These are phyloP conservation scores for Cyphellophora attinorum DNA, from an alignment of 2,329 filamentous ascomycete species.

Conservation along the genomic window DNA sequence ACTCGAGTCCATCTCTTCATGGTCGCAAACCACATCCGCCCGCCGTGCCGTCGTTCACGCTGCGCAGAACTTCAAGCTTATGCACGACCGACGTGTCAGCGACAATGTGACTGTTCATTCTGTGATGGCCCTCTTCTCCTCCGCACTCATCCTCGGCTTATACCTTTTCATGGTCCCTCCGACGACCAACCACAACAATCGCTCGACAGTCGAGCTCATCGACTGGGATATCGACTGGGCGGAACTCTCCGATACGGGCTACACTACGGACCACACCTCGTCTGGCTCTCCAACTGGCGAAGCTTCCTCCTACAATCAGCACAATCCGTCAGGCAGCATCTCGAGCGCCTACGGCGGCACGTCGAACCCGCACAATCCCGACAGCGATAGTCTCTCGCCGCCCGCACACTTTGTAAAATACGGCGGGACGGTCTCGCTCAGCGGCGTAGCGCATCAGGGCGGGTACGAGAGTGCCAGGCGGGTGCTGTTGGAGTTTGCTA, in stretches of 20 bases:
- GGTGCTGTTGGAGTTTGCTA: conserved; percentile 42
- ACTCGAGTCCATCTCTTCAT: conserved; percentile 40
- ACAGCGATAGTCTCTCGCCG: conserved; percentile 7
- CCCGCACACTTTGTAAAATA: conserved; percentile 35
- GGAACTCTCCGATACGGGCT: conserved; percentile 21
- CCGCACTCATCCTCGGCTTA: conserved; percentile 41
- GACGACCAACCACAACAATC: conserved; percentile 18
- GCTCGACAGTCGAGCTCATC: conserved; percentile 31
- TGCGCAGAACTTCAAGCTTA: conserved; percentile 42
- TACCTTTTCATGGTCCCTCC: conserved; percentile 40
- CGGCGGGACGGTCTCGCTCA: conserved; percentile 39
- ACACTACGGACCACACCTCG: conserved; percentile 6
- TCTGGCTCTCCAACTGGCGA: not conserved
- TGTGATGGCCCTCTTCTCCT: conserved; percentile 40
- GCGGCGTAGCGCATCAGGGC: conserved; percentile 37
- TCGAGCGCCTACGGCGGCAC: conserved; percentile 37
- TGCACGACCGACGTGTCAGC: conserved; percentile 42
- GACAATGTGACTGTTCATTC: conserved; percentile 44
- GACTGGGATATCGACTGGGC: conserved; percentile 42
- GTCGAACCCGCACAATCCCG: conserved; percentile 9
- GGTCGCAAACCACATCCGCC: conserved; percentile 42
- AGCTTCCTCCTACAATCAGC: conserved; percentile 4
- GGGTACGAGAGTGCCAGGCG: conserved; percentile 43
- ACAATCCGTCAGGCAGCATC: too few species aligned
- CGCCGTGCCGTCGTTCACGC: conserved; percentile 42